Evolutionary conservation across 1,139 yeast species (phyloP), one percentile per base, ranked within the genome.

Genomic region (Yamadazyma trypodendri): DNA sequence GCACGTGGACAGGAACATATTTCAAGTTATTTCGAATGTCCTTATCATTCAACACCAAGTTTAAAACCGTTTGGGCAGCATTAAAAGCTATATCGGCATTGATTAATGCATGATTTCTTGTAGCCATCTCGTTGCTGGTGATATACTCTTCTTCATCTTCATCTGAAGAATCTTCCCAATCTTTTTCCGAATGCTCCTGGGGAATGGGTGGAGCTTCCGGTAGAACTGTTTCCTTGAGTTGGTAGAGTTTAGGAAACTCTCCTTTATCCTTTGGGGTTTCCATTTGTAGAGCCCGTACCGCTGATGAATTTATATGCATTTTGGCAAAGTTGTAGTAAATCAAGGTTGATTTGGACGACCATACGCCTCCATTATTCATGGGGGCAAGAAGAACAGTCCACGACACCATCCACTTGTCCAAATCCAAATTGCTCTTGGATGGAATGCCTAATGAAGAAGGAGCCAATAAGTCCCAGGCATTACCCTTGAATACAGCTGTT

Each of bases 381-480:
- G 86, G 84, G 1, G 85, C 77, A 13, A 82, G 59, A 23, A 81
- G 57, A 8, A 83, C 86, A 0, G 89, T 80, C 89, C 89, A 82
- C 11, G 84, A 81, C 7, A 82, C 87, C 88, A 82, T 82, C 89
- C 89, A 82, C 54, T 77, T 80, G 50, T 82, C 88, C 31, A 82
- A 60, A 41, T 81, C 86, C 43, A 82, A 61, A 55, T 82, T 82
- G 14, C 81, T 73, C 47, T 76, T 77, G 45, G 84, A 81, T 0
- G 88, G 88, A 7, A 82, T 68, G 0, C 88, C 89, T 51, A 81
- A 75, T 0, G 77, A 62, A 1, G 80, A 63, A 0, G 88, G 88
- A 0, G 76, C 65, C 31, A 82, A 54, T 21, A 81, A 56, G 34
- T 75, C 81, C 84, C 84, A 79, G 0, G 83, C 84, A 41, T 76